Base-by-base conservation (phyloP, 2,329 filamentous ascomycete genomes). In the Fusarium coicis region DNA sequence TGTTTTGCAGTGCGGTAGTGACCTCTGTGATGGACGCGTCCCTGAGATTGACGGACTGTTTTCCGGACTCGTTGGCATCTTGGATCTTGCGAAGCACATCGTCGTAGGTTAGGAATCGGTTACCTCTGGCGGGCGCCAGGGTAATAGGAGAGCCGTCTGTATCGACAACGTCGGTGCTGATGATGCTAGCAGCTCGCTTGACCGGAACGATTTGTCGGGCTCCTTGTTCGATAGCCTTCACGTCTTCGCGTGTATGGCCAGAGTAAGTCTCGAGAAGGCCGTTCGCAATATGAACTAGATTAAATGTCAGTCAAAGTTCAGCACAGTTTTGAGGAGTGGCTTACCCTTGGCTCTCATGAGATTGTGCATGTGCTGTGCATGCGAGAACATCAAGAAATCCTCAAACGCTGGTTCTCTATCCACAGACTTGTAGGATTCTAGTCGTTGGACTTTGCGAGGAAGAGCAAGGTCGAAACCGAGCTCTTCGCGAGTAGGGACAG, bases 261-360 rank as follows among this genome's bases (percentile, higher is more conserved):
- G 73, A 73, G 4, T 73, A 72, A 12, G 65, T 70, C 0, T 49
- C 26, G 70, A 77, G 70, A 50, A 70, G 75, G 52, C 77, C 68
- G 46, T 78, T 78, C 7, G 68, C 64, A 43, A 79, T 67, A 21
- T 78, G 73, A 12, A 80, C 80, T 82, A 49, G 2, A 37, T 23
- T 11, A 21, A 5, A 43, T 26, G 59, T 79, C 66, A 79, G 76
- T 30, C 55, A 2, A 26, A 46, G 2, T 18, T 18, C 32, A 10
- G 3, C 5, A 4, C 7, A 28, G 12, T 23, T 18, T 32, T 26
- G 10, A 42, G 15, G 21, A 8, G 14, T 12, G 43, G 68, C 79
- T 28, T 72, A 81, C 80, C 79, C 54, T 80, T 80, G 3, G 81
- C 80, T 18, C 68, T 54, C 72, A 82, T 76, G 7, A 73, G 32